phyloP scores from a whole-genome alignment of 1,284 basidiomycete genomes.

The Abortiporus biennis region DNA sequence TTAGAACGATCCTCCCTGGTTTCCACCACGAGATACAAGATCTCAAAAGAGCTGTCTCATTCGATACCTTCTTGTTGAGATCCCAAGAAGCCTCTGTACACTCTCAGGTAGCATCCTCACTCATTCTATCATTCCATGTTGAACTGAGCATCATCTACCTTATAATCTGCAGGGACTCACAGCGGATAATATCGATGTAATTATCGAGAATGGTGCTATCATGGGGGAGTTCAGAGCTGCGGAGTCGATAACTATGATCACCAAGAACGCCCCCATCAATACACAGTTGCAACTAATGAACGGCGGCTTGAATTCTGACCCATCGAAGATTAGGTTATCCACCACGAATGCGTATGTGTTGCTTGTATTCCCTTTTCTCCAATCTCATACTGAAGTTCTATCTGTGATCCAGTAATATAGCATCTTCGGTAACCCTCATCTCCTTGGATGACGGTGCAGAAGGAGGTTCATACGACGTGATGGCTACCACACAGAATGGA shows the following conservation, averaged over 20 bases:
- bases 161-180: conserved; percentile 27
- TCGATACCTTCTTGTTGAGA: conserved; percentile 13
- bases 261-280: conserved; percentile 32
- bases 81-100: background rate
- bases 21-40: background rate
- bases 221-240: conserved; percentile 32
- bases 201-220: conserved; percentile 31
- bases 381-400: too few relatives aligned
- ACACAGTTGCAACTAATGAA: conserved; percentile 29
- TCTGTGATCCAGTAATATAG: conserved; percentile 19
- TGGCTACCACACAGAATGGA: conserved; percentile 16
- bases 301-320: conserved; percentile 18
- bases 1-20: background rate
- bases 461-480: conserved; percentile 26
- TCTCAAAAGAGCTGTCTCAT: conserved; percentile 8
- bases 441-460: conserved; percentile 18
- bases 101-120: background rate
- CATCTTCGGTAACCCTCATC: conserved; percentile 22
- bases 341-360: conserved; percentile 28
- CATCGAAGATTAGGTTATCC: conserved; percentile 17
- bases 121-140: conserved; percentile 10
- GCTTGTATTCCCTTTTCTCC: background rate
- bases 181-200: conserved; percentile 23
- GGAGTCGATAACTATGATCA: conserved; percentile 28
- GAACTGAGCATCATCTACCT: conserved; percentile 1